Evolutionary conservation across 2,329 filamentous ascomycete genomes (phyloP).

Genomic region (Aspergillus sp.): DNA sequence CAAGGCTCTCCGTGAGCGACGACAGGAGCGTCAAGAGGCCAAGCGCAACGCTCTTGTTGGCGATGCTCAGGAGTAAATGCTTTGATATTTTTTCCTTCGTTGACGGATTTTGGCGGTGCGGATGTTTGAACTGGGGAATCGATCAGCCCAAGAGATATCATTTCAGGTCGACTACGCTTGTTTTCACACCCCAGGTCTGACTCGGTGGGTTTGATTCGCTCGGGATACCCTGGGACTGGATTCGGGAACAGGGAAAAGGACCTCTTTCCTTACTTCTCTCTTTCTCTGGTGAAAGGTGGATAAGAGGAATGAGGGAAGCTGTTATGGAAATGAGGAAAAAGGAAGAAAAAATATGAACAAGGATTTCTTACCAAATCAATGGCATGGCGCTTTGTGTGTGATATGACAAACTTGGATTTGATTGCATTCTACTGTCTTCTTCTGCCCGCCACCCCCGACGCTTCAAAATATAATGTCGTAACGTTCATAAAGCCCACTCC

Average conservation of each 20-base stretch:
- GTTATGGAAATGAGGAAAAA: conserved; percentile 12
- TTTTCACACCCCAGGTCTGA: conserved; percentile 23
- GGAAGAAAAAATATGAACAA: conserved; percentile 22
- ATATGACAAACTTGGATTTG: conserved; percentile 21
- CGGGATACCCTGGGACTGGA: conserved; percentile 21
- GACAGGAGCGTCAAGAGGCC: conserved; percentile 83
- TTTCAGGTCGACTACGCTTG: conserved; percentile 29
- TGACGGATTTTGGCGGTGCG: conserved; percentile 38
- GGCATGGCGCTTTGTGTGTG: conserved; percentile 30
- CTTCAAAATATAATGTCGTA: conserved; percentile 13
- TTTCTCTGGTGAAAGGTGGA: conserved; percentile 15
- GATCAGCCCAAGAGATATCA: conserved; percentile 27
- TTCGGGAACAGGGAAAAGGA: conserved; percentile 18
- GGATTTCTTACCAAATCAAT: conserved; percentile 25
- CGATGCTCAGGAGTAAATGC: conserved; percentile 58
- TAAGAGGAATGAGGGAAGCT: conserved; percentile 7
- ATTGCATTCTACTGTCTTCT: conserved; percentile 16
- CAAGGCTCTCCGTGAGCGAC: conserved; percentile 99
- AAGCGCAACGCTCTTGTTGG: conserved; percentile 86
- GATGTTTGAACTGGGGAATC: conserved; percentile 36
- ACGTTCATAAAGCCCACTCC: neutral
- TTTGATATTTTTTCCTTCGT: conserved; percentile 21
- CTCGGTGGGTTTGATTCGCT: conserved; percentile 23
- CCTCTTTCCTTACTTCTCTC: conserved; percentile 15
- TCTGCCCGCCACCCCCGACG: conserved; percentile 1